These are phyloP conservation scores for Akebia trifoliata DNA, from an alignment of 164 flowering plant genomes.

Conservation along the genomic window DNA sequence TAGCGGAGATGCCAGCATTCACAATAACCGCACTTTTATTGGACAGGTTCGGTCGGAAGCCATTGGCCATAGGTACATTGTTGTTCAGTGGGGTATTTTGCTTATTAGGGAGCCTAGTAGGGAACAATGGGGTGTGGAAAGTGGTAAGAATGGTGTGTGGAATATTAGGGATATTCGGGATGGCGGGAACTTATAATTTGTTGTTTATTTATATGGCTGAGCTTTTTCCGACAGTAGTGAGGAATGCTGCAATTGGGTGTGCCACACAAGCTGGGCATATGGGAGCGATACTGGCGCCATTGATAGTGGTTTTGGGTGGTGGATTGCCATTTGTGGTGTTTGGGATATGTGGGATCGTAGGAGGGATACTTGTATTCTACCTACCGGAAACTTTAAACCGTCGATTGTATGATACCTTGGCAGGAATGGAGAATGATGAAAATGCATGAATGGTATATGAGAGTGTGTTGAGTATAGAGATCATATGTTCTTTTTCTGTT, in stretches of 20 bases:
- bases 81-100: constrained; percentile 81
- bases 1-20: constrained; percentile 87
- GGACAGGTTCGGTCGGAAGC: constrained; percentile 64
- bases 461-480: not conserved
- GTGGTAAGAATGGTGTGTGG: constrained; percentile 61
- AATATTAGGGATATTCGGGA: constrained; percentile 75
- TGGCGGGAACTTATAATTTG: constrained; percentile 86
- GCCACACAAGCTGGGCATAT: constrained; percentile 78
- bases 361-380: constrained; percentile 55
- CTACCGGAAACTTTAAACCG: constrained; percentile 78
- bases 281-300: constrained; percentile 91
- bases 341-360: constrained; percentile 53
- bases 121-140: constrained; percentile 35
- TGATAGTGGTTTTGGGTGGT: constrained; percentile 81
- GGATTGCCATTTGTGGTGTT: constrained; percentile 64
- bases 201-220: constrained; percentile 72
- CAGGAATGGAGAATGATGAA: constrained; percentile 63
- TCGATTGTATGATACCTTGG: constrained; percentile 82
- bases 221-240: constrained; percentile 89
- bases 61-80: constrained; percentile 57
- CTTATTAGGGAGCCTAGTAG: constrained; percentile 39
- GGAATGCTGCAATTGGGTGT: constrained; percentile 86
- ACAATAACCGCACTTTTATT: constrained; percentile 58
- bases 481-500: not conserved
- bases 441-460: not conserved